A percentile compares a stretch with the other conserved stretches of the same genome.
These are phyloP conservation scores for Blastocystis sp. DNA, from an alignment of 352 stramenopile genomes.

Conservation along the genomic window DNA sequence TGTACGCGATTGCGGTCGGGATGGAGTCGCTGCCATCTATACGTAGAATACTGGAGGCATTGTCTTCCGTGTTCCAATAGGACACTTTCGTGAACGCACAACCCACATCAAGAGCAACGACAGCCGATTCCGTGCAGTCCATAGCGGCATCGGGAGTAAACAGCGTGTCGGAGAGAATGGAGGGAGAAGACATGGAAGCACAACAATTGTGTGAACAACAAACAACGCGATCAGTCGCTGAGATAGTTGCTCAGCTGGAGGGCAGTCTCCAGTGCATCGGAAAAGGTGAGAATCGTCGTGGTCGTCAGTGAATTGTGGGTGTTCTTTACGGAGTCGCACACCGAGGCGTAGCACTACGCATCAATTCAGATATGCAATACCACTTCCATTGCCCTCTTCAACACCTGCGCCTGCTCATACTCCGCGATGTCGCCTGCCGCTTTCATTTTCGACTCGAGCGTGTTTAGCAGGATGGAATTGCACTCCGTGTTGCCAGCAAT, in stretches of 20 bases:
- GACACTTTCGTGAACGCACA: conserved; percentile 57
- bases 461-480: conserved; percentile 47
- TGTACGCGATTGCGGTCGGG: conserved; percentile 54
- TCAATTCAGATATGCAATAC: neutral
- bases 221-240: conserved; percentile 13
- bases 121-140: neutral
- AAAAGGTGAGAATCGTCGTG: conserved; percentile 10
- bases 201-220: conserved; percentile 2
- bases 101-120: conserved; percentile 54
- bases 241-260: conserved; percentile 58
- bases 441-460: conserved; percentile 64
- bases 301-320: neutral
- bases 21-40: conserved; percentile 29
- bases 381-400: conserved; percentile 57
- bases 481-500: conserved; percentile 27
- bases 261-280: conserved; percentile 20
- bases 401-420: conserved; percentile 61
- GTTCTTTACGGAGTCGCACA: neutral
- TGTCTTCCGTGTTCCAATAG: conserved; percentile 64
- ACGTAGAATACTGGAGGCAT: conserved; percentile 8
- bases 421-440: conserved; percentile 58
- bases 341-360: conserved; percentile 22
- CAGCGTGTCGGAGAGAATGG: neutral
- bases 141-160: neutral
- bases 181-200: neutral